Evolutionary conservation across 164 flowering plant genomes (phyloP), one percentile per base, ranked within the genome.

Genomic region (Vitis cinerea): DNA sequence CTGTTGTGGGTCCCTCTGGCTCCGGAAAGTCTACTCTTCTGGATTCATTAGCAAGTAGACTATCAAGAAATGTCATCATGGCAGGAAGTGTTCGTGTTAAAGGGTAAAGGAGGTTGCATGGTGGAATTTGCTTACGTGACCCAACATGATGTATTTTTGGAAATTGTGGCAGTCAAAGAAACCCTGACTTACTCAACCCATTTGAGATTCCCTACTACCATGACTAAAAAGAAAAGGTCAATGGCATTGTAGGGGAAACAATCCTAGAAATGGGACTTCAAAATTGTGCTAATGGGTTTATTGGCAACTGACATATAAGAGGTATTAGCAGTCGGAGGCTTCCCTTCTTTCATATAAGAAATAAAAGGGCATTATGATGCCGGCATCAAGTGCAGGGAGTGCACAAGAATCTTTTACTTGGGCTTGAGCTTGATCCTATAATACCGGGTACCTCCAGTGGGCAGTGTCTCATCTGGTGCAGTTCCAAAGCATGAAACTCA

Each of bases 281-380:
- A 17, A 17, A 17, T 44, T 75, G 78, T 16, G 67, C 71, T 1
- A 74, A 75, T 19, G 23, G 66, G 8, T 4, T 64, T 15, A 75
- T 75, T 13, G 78, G 78, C 10, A 71, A 66, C 67, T 75, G 78
- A 74, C 74, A 75, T 31, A 31, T 31, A 31, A 31, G 37, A 31
- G 37, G 37, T 31, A 31, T 31, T 31, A 31, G 37, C 37, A 29
- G 89, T 91, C 15, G 97, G 94, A 65, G 93, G 97, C 53, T 91
- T 91, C 74, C 97, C 94, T 29, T 92, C 95, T 29, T 88, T 90
- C 74, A 69, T 90, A 11, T 95, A 92, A 81, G 97, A 92, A 76
- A 90, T 92, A 90, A 92, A 90, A 31, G 37, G 37, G 37, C 37
- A 31, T 31, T 31, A 31, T 31, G 37, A 2, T 31, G 37, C 37